These are phyloP conservation scores for Oryza rufipogon DNA, from an alignment of 176 grass and related monocot species.

Conservation along the genomic window DNA sequence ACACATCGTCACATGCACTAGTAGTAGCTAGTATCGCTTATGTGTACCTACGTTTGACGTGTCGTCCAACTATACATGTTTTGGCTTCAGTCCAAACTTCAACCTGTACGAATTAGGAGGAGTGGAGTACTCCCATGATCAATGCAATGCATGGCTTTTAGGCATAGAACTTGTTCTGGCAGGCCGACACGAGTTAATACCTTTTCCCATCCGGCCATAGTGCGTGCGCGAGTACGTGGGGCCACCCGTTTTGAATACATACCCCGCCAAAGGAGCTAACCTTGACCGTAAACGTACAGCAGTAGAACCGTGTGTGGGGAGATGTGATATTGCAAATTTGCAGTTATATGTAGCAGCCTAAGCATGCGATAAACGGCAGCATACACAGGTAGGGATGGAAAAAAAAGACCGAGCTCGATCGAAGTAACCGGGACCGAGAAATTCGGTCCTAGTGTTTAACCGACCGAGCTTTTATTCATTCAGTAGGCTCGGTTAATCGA, in stretches of 20 bases:
- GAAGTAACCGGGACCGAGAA: too few relatives aligned
- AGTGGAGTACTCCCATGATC: too few relatives aligned
- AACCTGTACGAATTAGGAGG: not conserved
- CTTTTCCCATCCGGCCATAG: constrained; percentile 36
- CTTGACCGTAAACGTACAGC: not conserved
- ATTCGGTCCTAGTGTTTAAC: too few relatives aligned
- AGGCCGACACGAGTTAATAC: constrained; percentile 51
- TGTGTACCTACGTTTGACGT: not conserved
- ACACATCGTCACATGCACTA: not conserved
- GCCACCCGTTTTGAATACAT: constrained; percentile 47
- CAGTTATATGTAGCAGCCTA: not conserved
- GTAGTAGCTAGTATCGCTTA: not conserved
- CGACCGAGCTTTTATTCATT: too few relatives aligned
- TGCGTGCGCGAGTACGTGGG: not conserved
- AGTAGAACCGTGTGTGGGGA: not conserved
- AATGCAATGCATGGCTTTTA: not conserved
- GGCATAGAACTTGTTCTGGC: not conserved
- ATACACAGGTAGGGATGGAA: too few relatives aligned
- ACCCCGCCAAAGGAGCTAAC: not conserved
- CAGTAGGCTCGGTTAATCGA: too few relatives aligned
- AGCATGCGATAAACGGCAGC: not conserved
- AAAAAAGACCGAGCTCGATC: too few relatives aligned
- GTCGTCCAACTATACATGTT: not conserved
- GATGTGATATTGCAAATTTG: not conserved
- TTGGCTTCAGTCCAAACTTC: not conserved